These are phyloP conservation scores for Cladosporium austrohemisphaericum DNA, from an alignment of 2,329 filamentous ascomycete genomes.

Conservation along the genomic window DNA sequence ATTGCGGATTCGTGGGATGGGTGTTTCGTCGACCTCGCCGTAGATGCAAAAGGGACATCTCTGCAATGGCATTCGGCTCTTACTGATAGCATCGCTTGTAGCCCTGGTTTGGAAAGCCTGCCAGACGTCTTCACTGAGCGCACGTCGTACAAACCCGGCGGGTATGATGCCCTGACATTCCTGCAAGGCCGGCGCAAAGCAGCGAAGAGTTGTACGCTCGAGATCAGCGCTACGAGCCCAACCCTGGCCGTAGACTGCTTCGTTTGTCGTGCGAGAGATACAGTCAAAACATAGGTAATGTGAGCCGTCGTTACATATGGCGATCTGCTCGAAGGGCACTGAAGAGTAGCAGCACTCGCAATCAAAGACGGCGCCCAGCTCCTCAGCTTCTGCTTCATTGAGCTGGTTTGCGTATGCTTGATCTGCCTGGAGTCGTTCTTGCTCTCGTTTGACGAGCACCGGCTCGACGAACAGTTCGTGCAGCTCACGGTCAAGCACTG, in stretches of 20 bases:
- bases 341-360: constrained; percentile 76
- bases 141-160: constrained; percentile 64
- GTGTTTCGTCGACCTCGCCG: constrained; percentile 69
- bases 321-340: constrained; percentile 68
- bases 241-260: constrained; percentile 89
- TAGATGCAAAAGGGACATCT: constrained; percentile 90
- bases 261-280: constrained; percentile 74
- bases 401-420: constrained; percentile 41
- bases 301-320: constrained; percentile 63
- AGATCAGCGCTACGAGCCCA: constrained; percentile 78
- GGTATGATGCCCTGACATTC: constrained; percentile 71
- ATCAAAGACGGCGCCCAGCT: constrained; percentile 53
- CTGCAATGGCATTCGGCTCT: constrained; percentile 70
- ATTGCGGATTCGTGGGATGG: constrained; percentile 20
- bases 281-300: constrained; percentile 80
- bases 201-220: constrained; percentile 70
- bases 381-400: constrained; percentile 49
- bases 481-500: constrained; percentile 51
- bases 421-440: constrained; percentile 40
- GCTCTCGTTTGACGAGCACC: constrained; percentile 36
- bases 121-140: constrained; percentile 71
- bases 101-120: constrained; percentile 74
- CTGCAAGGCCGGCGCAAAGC: constrained; percentile 69
- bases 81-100: constrained; percentile 69
- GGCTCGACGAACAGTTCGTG: constrained; percentile 44